Conservation (phyloP, 495 filamentous ascomycete genomes). For the Penicillium daleae region DNA sequence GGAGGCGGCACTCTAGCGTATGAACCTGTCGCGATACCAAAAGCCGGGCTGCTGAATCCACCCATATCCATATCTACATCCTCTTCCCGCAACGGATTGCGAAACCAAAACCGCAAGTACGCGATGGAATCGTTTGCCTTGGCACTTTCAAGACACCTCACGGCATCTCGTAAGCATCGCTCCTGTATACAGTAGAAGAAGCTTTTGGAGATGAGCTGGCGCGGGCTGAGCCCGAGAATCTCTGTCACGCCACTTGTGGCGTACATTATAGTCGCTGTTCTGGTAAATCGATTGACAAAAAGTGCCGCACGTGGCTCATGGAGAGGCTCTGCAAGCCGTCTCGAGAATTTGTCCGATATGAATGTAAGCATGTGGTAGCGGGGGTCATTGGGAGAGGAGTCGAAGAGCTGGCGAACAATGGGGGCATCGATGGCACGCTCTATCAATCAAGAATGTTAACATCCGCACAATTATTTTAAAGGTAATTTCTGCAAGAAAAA, state of each 20-base stretch:
- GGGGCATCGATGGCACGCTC: conserved; percentile 81
- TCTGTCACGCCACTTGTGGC: conserved; percentile 73
- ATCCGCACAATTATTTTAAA: neutral
- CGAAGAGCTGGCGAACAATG: conserved; percentile 75
- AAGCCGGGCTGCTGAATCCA: conserved; percentile 3
- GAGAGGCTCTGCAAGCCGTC: conserved; percentile 57
- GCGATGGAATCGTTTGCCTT: conserved; percentile 95
- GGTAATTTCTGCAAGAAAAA: neutral
- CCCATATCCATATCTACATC: conserved; percentile 25
- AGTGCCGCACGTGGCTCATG: conserved; percentile 84
- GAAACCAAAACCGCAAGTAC: conserved; percentile 87
- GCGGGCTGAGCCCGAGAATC: conserved; percentile 67
- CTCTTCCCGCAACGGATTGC: conserved; percentile 65
- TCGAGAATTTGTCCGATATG: conserved; percentile 78
- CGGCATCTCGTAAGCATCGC: conserved; percentile 68
- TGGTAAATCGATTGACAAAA: conserved; percentile 86
- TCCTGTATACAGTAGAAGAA: conserved; percentile 37
- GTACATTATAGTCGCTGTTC: conserved; percentile 84
- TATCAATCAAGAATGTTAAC: conserved; percentile 36
- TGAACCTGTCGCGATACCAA: neutral
- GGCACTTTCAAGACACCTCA: conserved; percentile 78
- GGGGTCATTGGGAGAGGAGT: conserved; percentile 80
- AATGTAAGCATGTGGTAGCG: conserved; percentile 91
- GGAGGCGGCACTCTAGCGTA: conserved; percentile 14
- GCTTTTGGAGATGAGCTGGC: conserved; percentile 26